Base-by-base conservation (phyloP, 2,329 filamentous ascomycete genomes). In the Teratosphaeriaceae sp. region DNA sequence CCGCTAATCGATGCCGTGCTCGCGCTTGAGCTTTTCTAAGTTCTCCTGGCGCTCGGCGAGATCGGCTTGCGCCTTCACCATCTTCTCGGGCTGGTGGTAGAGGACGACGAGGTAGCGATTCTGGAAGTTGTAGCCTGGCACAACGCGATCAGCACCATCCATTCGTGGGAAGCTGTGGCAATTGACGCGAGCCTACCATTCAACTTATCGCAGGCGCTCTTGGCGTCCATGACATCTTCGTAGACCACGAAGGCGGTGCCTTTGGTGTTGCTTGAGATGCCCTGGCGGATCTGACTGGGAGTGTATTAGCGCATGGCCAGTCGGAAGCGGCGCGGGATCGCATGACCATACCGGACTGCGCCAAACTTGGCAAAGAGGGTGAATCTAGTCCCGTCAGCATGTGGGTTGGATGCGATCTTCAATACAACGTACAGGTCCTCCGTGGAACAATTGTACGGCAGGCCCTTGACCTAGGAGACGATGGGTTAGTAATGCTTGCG, bases 231-330 rank as follows among this genome's bases (percentile, higher is more conserved):
- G 57, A 97, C 90, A 78, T 98, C 92, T 71, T 97, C 92, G 76
- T 96, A 98, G 70, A 98, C 92, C 59, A 98, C 92, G 70, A 95
- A 98, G 56, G 90, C 92, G 42, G 92, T 98, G 66, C 92, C 92
- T 71, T 97, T 98, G 62, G 92, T 96, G 68, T 92, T 90, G 72
- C 83, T 88, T 58, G 90, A 88, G 65, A 97, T 97, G 60, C 92
- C 92, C 73, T 96, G 89, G 65, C 92, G 90, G 65, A 98, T 94
- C 82, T 98, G 92, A 64, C 90, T 96, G 61, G 2, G 31, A 15
- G 33, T 19, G 15, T 40, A 45, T 54, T 44, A 53, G 53, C 45
- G 12, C 31, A 34, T 9, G 18, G 15, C 15, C 7, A 18, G 31
- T 13, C 3, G 5, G 27, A 23, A 31, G 38, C 36, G 29, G 45